These are phyloP conservation scores for Skeletonema potamos DNA, from an alignment of 108 stramenopile genomes.

Conservation along the genomic window DNA sequence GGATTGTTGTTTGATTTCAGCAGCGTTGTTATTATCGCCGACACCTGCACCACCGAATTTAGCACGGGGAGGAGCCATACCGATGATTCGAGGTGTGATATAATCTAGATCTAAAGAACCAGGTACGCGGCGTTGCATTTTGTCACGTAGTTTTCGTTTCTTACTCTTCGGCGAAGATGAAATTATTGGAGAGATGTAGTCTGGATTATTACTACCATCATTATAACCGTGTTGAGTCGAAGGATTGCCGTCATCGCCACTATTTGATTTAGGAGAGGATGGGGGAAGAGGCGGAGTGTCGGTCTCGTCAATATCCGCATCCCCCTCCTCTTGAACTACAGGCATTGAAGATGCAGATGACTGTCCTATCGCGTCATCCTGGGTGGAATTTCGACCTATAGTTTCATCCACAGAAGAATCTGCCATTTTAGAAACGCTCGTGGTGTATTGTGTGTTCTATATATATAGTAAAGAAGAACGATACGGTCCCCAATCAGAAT, in stretches of 20 bases:
- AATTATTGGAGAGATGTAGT: not conserved
- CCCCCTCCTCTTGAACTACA: not conserved
- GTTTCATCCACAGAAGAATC: not conserved
- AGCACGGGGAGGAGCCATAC: conserved; percentile 49
- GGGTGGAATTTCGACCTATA: not conserved
- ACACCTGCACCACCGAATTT: conserved; percentile 21
- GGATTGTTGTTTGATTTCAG: not conserved
- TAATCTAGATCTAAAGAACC: conserved; percentile 54
- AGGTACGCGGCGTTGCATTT: conserved; percentile 39
- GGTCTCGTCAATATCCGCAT: not conserved
- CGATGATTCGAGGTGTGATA: conserved; percentile 62
- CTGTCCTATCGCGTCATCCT: not conserved
- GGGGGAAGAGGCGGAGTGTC: not conserved
- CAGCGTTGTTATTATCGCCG: not conserved
- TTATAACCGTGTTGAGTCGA: not conserved
- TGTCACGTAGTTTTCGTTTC: conserved; percentile 22
- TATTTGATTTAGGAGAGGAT: not conserved
- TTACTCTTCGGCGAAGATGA: not conserved
- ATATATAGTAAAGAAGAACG: not conserved
- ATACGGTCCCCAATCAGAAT: not conserved
- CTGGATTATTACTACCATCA: not conserved
- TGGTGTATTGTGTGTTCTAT: not conserved
- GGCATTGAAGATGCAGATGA: not conserved
- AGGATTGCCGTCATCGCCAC: not conserved
- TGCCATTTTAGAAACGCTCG: not conserved